These are phyloP conservation scores for Salvia miltiorrhiza DNA, from an alignment of 257 asterid species.

Conservation along the genomic window DNA sequence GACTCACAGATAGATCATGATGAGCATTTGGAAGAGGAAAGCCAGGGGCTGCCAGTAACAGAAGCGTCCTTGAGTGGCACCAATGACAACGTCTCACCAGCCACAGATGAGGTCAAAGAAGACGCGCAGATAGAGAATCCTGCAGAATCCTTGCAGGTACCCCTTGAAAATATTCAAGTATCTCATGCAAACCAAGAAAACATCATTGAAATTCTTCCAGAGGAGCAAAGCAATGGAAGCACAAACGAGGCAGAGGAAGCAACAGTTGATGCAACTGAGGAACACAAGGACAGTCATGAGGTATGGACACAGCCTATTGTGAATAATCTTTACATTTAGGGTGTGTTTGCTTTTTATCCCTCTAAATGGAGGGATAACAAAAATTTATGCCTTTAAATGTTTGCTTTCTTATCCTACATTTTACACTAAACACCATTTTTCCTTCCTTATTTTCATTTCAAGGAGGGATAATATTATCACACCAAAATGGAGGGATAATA, in stretches of 20 bases:
- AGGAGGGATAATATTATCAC: no score
- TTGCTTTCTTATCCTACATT: no score
- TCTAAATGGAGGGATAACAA: background rate
- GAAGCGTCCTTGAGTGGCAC: background rate
- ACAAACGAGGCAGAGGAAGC: constrained; percentile 11
- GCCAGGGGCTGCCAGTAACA: background rate
- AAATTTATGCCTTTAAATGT: no score
- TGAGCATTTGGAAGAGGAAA: constrained; percentile 11
- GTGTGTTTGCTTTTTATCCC: background rate
- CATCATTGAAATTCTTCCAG: constrained; percentile 1
- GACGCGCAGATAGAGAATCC: background rate
- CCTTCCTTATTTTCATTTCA: no score
- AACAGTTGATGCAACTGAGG: constrained; percentile 14
- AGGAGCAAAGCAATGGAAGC: constrained; percentile 15
- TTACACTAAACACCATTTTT: no score
- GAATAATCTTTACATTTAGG: no score
- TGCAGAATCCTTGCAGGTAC: constrained; percentile 30
- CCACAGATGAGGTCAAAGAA: background rate
- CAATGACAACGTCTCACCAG: background rate
- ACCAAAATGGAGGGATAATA: no score
- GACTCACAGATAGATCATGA: constrained; percentile 6
- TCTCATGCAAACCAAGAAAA: constrained; percentile 20
- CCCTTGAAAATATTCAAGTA: constrained; percentile 20
- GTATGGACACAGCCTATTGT: no score
- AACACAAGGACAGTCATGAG: constrained; percentile 18